Conservation (phyloP, 345 rosid genomes). For the Melaleuca quinquenervia region DNA sequence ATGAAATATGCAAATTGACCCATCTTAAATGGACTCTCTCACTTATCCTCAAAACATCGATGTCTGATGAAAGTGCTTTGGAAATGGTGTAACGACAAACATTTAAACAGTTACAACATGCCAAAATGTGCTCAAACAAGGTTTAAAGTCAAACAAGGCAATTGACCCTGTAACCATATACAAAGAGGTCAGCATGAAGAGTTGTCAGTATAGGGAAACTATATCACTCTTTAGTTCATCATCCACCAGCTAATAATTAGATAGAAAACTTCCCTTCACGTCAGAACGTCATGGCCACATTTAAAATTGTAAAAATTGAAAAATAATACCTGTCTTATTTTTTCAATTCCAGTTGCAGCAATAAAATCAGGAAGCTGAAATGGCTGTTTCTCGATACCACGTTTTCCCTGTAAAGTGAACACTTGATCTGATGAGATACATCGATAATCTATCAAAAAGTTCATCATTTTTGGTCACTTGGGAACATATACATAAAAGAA, state of each 20-base stretch:
- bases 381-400: slow-evolving; percentile 98
- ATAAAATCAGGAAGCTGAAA: slow-evolving; percentile 99
- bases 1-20: neutral
- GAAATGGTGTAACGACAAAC: neutral
- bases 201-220: neutral
- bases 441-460: neutral
- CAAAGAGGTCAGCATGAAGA: neutral
- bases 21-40: neutral
- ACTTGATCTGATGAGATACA: slow-evolving; percentile 9
- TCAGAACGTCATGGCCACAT: neutral
- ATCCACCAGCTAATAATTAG: neutral
- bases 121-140: neutral
- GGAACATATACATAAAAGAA: slow-evolving; percentile 8
- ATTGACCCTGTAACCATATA: neutral
- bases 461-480: neutral
- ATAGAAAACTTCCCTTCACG: neutral
- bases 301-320: neutral
- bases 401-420: slow-evolving; percentile 76
- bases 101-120: neutral
- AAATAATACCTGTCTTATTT: slow-evolving; percentile 85
- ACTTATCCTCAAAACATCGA: neutral
- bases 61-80: neutral
- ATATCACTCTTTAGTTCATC: neutral
- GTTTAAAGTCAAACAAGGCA: neutral
- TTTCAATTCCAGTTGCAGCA: slow-evolving; percentile 98